Conservation (phyloP, 2,329 filamentous ascomycete genomes). For the Botrytis fabae region DNA sequence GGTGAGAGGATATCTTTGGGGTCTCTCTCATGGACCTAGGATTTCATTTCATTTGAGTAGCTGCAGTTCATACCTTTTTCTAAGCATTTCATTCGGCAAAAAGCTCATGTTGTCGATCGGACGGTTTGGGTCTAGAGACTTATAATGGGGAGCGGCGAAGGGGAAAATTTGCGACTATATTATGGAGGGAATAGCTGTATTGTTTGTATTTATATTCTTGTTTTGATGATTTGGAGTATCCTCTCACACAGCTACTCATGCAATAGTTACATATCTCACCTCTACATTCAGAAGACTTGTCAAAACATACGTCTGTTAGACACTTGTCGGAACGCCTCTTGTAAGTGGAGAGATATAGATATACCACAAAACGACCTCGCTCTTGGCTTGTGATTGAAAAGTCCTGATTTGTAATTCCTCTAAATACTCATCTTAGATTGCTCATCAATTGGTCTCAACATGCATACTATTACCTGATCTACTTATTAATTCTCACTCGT, state of each 20-base stretch:
- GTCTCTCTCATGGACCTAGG: not conserved
- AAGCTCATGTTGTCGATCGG: not conserved
- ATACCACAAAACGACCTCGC: not conserved
- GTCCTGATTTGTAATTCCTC: rapidly evolving
- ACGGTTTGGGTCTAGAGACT: not conserved
- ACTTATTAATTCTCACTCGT: not conserved
- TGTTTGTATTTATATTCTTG: not conserved
- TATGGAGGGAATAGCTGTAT: too few species aligned
- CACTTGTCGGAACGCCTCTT: not conserved
- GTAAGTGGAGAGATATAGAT: not conserved
- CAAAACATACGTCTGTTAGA: not conserved
- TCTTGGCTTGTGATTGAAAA: not conserved
- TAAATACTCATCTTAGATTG: not conserved
- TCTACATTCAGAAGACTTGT: not conserved
- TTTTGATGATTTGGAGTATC: not conserved
- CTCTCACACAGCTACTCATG: not conserved
- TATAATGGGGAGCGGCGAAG: not conserved
- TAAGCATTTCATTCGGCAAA: not conserved
- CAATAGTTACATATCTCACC: not conserved
- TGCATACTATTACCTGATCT: not conserved
- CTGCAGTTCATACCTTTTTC: not conserved
- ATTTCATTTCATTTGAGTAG: too few species aligned
- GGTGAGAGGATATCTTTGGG: not conserved
- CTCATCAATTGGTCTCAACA: not conserved
- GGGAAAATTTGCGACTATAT: too few species aligned